Base-by-base conservation (phyloP, 768 basidiomycete genomes). In the Royoungia palumana region DNA sequence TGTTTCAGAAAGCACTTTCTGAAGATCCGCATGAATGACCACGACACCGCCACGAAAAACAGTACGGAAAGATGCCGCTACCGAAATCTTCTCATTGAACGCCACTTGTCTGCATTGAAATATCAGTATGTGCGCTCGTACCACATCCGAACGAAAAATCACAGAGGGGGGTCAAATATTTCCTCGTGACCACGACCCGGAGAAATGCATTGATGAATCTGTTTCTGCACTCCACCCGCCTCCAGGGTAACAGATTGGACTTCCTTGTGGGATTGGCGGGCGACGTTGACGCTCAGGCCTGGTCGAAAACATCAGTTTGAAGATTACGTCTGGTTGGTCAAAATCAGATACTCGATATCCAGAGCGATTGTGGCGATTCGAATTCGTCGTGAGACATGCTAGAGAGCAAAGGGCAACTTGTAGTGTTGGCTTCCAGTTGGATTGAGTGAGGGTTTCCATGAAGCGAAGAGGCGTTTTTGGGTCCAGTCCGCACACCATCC, bases 151-250 rank as follows among this genome's bases (percentile, higher is more conserved):
- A 16, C 21, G 21, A 36, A 12, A 24, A 7, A 24, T 12, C 35
- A 48, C 41, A 48, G 34, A 35, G 41, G 47, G 16, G 41, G 41
- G 17, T 48, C 25, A 4, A 48, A 48, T 25, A 10, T 20, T 44
- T 28, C 25, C 16, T 44, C 24, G 13, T 48, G 7, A 2, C 20
- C n/a, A 14, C 28, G 17, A 6, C 46, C 28, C 5, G 46, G 32
- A 35, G 47, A n/a, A n/a, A 35, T 36, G 14, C n/a, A 24, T 8
- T 11, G 41, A n/a, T 0, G 25, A 21, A 27, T 35, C 2, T 35
- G 8, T 36, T 16, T 44, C 19, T 24, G 21, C 2, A 21, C 10
- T 5, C 10, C 3, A 28, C 47, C 34, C 5, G 34, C 47, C 16
- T 35, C 17, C 24, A 48, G 14, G 20, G 9, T 12, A 25, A 48